A percentile compares a stretch with the other conserved stretches of the same genome.
These are phyloP conservation scores for Tolypocladium guangdongense DNA, from an alignment of 2,329 filamentous ascomycete species.

Conservation along the genomic window DNA sequence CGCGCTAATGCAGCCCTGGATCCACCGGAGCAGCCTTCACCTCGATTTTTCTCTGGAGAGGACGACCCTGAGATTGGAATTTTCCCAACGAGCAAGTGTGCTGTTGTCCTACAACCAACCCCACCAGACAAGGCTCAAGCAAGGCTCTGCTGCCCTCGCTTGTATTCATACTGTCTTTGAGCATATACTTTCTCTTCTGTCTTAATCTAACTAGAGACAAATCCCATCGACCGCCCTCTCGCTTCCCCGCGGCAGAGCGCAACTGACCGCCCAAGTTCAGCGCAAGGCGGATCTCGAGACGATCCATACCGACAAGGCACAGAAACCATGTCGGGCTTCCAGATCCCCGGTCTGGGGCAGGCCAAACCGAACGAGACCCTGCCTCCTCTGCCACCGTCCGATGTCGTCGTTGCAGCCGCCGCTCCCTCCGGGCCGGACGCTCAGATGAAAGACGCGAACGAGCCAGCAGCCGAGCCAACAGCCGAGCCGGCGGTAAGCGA, in stretches of 20 bases:
- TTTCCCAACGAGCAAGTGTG: background rate
- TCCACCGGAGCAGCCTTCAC: conserved; percentile 14
- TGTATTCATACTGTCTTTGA: background rate
- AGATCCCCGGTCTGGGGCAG: conserved; percentile 31
- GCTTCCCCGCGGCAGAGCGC: background rate
- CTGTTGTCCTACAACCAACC: background rate
- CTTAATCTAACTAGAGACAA: background rate
- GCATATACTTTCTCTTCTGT: background rate
- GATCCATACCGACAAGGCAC: background rate
- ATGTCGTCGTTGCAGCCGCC: conserved; percentile 18
- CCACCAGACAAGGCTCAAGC: background rate
- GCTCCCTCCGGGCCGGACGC: conserved; percentile 10
- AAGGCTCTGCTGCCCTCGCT: background rate
- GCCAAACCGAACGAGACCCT: conserved; percentile 30
- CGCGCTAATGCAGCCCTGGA: background rate
- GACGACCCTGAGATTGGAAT: background rate
- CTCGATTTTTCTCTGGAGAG: conserved; percentile 19
- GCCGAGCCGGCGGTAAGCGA: background rate
- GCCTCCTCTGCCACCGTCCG: conserved; percentile 22
- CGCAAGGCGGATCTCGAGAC: background rate
- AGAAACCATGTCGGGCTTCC: conserved; percentile 27
- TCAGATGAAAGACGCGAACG: background rate
- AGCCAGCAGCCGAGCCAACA: background rate
- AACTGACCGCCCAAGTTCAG: background rate
- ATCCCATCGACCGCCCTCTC: background rate